Evolutionary conservation across 805 yeast species (phyloP).

Genomic region (Candida glaebosa): DNA sequence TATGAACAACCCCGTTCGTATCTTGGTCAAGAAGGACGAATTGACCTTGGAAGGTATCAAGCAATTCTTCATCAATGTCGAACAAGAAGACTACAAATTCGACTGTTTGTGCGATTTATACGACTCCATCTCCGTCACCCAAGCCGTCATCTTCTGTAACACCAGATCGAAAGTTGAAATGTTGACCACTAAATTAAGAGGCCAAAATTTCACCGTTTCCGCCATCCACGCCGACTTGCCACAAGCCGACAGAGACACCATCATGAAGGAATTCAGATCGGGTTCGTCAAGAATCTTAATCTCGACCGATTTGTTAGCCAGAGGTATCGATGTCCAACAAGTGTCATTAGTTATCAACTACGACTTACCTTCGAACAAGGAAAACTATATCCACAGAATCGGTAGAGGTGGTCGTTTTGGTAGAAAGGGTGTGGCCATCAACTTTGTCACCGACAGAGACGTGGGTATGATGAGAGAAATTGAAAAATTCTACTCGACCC

Average conservation of each 20-base stretch:
- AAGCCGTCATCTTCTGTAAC: slow-evolving; percentile 97
- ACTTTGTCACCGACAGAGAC: slow-evolving; percentile 84
- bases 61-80: slow-evolving; percentile 88
- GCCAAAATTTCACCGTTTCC: slow-evolving; percentile 84
- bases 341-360: slow-evolving; percentile 92
- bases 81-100: slow-evolving; percentile 90
- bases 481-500: slow-evolving; percentile 85
- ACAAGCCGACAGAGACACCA: slow-evolving; percentile 86
- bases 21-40: slow-evolving; percentile 93
- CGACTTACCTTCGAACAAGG: slow-evolving; percentile 86
- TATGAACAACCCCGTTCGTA: slow-evolving; percentile 92
- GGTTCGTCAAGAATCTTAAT: slow-evolving; percentile 92
- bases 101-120: slow-evolving; percentile 93
- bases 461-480: slow-evolving; percentile 73
- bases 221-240: slow-evolving; percentile 96
- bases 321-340: slow-evolving; percentile 98
- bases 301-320: slow-evolving; percentile 92
- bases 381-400: slow-evolving; percentile 94
- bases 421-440: slow-evolving; percentile 96
- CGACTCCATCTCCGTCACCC: slow-evolving; percentile 93
- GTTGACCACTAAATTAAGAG: slow-evolving; percentile 70
- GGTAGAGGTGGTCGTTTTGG: slow-evolving; percentile 99
- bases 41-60: slow-evolving; percentile 92
- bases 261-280: slow-evolving; percentile 94
- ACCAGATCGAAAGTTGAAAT: slow-evolving; percentile 92